A percentile compares a stretch with the other conserved stretches of the same genome.
These are phyloP conservation scores for Colletotrichum higginsianum DNA, from an alignment of 2,329 filamentous ascomycete species.

Conservation along the genomic window DNA sequence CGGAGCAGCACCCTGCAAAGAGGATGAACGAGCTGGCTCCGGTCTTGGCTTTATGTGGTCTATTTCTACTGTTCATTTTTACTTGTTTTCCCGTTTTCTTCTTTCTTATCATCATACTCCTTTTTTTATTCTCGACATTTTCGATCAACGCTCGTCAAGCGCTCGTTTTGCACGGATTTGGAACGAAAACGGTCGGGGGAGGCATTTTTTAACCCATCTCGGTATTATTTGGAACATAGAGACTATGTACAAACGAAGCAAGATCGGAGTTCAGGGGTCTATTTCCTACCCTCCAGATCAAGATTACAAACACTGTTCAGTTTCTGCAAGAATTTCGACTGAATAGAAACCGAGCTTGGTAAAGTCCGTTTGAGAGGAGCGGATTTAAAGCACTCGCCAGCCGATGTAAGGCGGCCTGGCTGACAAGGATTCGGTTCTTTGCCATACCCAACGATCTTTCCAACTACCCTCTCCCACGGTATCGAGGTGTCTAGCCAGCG, in stretches of 20 bases:
- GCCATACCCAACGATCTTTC: no score
- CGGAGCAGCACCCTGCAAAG: neutral
- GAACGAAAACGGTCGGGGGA: no score
- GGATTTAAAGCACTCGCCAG: neutral
- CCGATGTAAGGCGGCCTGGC: no score
- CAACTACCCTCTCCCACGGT: no score
- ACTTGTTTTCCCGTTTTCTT: neutral
- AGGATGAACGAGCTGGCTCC: neutral
- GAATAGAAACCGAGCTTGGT: neutral
- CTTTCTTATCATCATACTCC: neutral
- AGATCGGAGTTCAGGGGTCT: slow-evolving; percentile 6
- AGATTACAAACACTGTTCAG: neutral
- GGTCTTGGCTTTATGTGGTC: slow-evolving; percentile 3
- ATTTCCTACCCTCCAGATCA: neutral
- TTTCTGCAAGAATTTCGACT: no score
- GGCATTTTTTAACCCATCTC: slow-evolving; percentile 1
- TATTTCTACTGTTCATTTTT: neutral
- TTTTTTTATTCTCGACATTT: neutral
- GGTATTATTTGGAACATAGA: slow-evolving; percentile 18
- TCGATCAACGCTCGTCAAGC: neutral
- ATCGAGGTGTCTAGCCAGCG: no score
- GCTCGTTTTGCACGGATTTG: neutral
- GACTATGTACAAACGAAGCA: slow-evolving; percentile 36
- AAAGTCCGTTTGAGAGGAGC: neutral
- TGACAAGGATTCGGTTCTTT: neutral